A percentile compares a stretch with the other conserved stretches of the same genome.
Conservation (phyloP, 352 stramenopile species). For the Halophytophthora batemanensis region DNA sequence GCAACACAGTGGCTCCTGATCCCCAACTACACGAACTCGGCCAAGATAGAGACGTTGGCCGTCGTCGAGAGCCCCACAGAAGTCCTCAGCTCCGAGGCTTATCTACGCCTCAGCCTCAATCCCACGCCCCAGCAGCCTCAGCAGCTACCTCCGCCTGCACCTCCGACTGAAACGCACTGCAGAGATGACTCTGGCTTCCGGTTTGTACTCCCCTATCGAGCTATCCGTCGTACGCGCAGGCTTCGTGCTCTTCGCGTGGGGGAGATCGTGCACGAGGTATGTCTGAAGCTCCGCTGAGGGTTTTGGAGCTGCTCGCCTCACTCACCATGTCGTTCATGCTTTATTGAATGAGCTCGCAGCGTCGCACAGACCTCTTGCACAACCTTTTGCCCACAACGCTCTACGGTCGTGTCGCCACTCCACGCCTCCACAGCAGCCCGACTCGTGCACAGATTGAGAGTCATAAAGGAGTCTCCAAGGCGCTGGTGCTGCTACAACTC, state of each 20-base stretch:
- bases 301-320: not conserved
- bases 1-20: slow-evolving; percentile 16
- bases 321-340: not conserved
- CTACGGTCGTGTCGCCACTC: slow-evolving; percentile 10
- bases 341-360: slow-evolving; percentile 8
- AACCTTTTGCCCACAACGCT: slow-evolving; percentile 39
- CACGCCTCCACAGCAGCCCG: not conserved
- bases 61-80: slow-evolving; percentile 3
- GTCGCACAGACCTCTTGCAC: slow-evolving; percentile 28
- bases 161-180: slow-evolving; percentile 2
- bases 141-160: not conserved
- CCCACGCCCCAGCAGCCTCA: too few species aligned
- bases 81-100: slow-evolving; percentile 5
- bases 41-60: not conserved
- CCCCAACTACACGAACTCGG: not conserved
- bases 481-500: slow-evolving; percentile 47
- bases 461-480: slow-evolving; percentile 15
- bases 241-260: slow-evolving; percentile 27
- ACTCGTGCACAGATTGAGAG: not conserved
- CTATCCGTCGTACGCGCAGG: slow-evolving; percentile 12
- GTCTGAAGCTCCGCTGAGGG: not conserved
- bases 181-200: slow-evolving; percentile 15
- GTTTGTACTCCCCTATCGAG: slow-evolving; percentile 25
- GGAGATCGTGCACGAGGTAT: slow-evolving; percentile 39
- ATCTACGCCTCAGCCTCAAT: slow-evolving; percentile 12